These are phyloP conservation scores for Gonapodya prolifera DNA, from an alignment of 192 early-diverging fungal species.

Conservation along the genomic window DNA sequence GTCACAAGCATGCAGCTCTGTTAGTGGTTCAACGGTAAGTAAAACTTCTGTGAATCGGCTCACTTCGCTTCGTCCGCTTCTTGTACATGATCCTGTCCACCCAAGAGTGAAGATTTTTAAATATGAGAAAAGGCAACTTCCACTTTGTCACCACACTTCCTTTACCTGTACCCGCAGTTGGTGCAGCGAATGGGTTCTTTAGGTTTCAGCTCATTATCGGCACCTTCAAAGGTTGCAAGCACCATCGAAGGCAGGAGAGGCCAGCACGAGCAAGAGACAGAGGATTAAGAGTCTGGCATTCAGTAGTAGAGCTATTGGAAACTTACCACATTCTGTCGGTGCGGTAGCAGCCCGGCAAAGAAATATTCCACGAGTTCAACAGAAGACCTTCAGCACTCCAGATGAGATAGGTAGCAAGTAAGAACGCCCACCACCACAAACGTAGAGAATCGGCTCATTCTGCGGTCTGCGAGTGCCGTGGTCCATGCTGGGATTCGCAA, in stretches of 20 bases:
- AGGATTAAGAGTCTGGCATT: too few relatives aligned
- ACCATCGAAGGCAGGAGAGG: neutral
- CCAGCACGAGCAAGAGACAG: neutral
- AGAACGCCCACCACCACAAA: neutral
- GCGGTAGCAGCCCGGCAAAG: neutral
- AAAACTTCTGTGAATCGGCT: conserved; percentile 9
- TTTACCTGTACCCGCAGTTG: conserved; percentile 71
- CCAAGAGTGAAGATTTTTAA: too few relatives aligned
- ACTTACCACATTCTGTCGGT: neutral
- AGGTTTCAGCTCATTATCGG: conserved; percentile 81
- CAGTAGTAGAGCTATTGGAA: too few relatives aligned
- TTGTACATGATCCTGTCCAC: conserved; percentile 96
- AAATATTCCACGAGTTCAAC: too few relatives aligned
- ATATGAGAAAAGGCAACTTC: too few relatives aligned
- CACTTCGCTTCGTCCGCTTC: conserved; percentile 88
- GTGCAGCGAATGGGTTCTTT: conserved; percentile 92
- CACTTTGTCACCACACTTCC: too few relatives aligned
- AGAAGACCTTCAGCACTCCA: too few relatives aligned
- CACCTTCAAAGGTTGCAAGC: neutral
- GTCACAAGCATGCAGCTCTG: conserved; percentile 2
- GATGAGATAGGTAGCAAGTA: neutral
- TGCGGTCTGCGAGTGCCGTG: neutral
- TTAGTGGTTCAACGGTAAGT: neutral
- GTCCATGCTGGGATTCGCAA: too few relatives aligned
- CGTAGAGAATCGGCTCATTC: neutral